Evolutionary conservation across 257 asterid species (phyloP), one percentile per base, ranked within the genome.

Genomic region (Leptodermis oblonga): DNA sequence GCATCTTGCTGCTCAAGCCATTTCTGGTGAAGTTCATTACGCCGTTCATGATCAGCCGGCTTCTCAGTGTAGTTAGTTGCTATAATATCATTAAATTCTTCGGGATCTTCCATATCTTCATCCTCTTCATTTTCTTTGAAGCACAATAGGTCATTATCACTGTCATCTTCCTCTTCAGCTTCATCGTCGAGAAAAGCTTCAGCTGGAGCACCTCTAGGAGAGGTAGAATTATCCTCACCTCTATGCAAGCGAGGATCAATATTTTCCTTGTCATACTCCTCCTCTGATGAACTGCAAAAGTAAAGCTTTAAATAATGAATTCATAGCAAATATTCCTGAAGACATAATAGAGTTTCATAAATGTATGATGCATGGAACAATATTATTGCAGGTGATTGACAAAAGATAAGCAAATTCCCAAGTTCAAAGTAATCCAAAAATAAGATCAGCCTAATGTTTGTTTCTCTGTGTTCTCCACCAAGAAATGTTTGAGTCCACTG

Each of bases 1-100:
- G 94, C 97, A 86, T 93, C 99, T 83, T 90, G 97, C 74, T 87
- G 97, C 77, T 88, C 96, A 75, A 93, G 99, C 99, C 99, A 93
- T 83, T 83, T 87, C 72, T 85, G 96, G 80, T 93, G 99, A 75
- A 93, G 96, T 77, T 86, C 96, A 77, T 87, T 80, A 61, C 99
- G 92, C 60, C 62, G 85, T 72, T 86, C 96, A 30, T 71, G 81
- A 64, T 93, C 99, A 54, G 62, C 41, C 36, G 82, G 79, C 66
- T 73, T 85, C 78, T 93, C 99, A 76, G 88, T 79, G 74, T 69
- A 89, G 25, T 69, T 82, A 42, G 92, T 86, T 69, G 96, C 92
- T 67, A 90, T 93, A 62, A 93, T 86, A 80, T 89, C 90, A 74
- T 88, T 81, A 67, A 90, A 87, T 76, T 86, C 97, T 75, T 86